Percentiles rank a stretch among this genome's conserved stretches.
phyloP scores from a whole-genome alignment of 1,284 basidiomycete species.

The Heterobasidion occidentale region DNA sequence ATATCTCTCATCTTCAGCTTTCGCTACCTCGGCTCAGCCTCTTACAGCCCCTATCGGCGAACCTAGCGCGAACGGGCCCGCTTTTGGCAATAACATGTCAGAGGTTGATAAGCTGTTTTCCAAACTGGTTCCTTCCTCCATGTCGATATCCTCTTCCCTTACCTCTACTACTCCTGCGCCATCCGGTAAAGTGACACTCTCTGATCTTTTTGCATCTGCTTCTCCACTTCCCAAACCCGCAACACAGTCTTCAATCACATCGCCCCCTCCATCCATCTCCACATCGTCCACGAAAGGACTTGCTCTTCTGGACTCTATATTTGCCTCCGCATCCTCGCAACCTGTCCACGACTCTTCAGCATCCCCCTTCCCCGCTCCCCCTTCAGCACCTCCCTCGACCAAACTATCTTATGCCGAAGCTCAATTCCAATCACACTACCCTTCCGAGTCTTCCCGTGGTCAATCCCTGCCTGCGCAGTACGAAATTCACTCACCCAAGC shows the following conservation, averaged over 20 bases:
- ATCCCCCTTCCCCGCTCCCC: slow-evolving; percentile 10
- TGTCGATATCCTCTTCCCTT: slow-evolving; percentile 4
- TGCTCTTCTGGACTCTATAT: slow-evolving; percentile 42
- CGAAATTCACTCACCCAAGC: slow-evolving; percentile 36
- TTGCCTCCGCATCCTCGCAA: slow-evolving; percentile 34
- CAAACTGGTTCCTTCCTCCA: slow-evolving; percentile 28
- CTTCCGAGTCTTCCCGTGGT: slow-evolving; percentile 6
- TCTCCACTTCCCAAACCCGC: background rate
- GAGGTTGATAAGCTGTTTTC: slow-evolving; percentile 60
- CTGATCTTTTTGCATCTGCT: slow-evolving; percentile 12
- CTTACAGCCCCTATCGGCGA: background rate
- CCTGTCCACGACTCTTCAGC: slow-evolving; percentile 7
- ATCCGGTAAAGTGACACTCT: slow-evolving; percentile 7
- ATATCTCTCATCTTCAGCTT: background rate
- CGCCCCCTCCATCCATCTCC: slow-evolving; percentile 13
- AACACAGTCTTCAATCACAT: slow-evolving; percentile 7
- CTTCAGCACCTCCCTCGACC: slow-evolving; percentile 9
- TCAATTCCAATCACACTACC: background rate
- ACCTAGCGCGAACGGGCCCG: background rate
- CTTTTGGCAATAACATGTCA: slow-evolving; percentile 19
- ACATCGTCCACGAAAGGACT: slow-evolving; percentile 22
- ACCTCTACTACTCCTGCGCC: slow-evolving; percentile 4
- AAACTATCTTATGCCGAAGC: slow-evolving; percentile 4
- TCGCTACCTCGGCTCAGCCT: background rate
- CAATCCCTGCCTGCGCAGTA: slow-evolving; percentile 3